Base-by-base conservation (phyloP, 1,284 basidiomycete species). In the Sporisorium reilianum region DNA sequence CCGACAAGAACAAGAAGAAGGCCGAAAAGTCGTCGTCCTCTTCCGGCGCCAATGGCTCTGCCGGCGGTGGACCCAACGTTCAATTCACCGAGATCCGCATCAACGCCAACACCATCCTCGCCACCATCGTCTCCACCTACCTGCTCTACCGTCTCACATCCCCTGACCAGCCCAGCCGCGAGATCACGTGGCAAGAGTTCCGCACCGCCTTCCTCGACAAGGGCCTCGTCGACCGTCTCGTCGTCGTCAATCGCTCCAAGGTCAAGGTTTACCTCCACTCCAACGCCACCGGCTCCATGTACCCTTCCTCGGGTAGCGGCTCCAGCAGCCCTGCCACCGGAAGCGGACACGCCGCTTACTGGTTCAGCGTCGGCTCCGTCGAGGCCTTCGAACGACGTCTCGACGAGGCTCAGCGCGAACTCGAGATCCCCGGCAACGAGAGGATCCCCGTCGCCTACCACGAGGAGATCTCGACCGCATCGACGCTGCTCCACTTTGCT, bases 101-200 rank as follows among this genome's bases (percentile, higher is more conserved):
- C 58, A 84, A 84, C 55, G 61, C 74, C 66, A 84, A 83, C 64
- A 74, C 76, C 54, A 60, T 83, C 46, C 59, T 84, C 40, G 76
- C 75, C 40, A 78, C 81, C 32, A 71, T 81, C 49, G 88, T 90
- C 55, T 88, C 90, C 40, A 89, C 93, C 70, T 91, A 92, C 80
- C 87, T 90, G 11, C 87, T 92, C 76, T 90, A 90, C 41, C 89
- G 88, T 60, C 87, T 90, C 38, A 88, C 87, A 20, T 86, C 88
- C 0, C 86, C 89, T 0, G 87, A 88, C 48, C 60, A 77, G 7
- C 71, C 74, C 20, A 90, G 92, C 6, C 90, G 92, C 72, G 95
- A 98, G 86, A 97, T 98, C 77, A 97, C 95, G 74, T 98, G 95
- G 95, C 95, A 97, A 86, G 95, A 97, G 85, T 98, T 98, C 88